Percentiles rank a stretch among this genome's conserved stretches.
Conservation (phyloP, 1,284 basidiomycete species). For the Moesziomyces sp. region DNA sequence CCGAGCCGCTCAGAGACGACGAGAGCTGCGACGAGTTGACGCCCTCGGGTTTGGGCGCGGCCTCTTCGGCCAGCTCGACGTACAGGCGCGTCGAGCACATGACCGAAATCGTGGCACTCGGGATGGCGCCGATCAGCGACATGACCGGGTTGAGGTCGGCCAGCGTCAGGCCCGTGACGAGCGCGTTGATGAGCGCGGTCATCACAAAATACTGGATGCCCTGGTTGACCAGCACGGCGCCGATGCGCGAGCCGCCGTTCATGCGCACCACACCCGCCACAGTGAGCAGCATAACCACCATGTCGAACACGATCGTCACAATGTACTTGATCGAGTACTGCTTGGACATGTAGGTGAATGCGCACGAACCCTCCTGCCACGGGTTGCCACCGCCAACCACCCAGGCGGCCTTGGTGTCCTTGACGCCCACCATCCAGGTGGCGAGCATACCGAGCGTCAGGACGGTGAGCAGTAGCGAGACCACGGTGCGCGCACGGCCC, state of each 20-base stretch:
- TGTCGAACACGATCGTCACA: constrained; percentile 44
- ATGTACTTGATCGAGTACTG: constrained; percentile 49
- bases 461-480: constrained; percentile 28
- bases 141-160: constrained; percentile 52
- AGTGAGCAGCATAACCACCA: constrained; percentile 48
- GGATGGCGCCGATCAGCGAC: constrained; percentile 52
- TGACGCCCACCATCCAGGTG: constrained; percentile 53
- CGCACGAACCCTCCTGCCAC: constrained; percentile 48
- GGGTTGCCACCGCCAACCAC: constrained; percentile 20
- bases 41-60: constrained; percentile 33
- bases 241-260: constrained; percentile 48
- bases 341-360: constrained; percentile 19
- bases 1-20: constrained; percentile 9
- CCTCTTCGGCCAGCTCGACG: constrained; percentile 47
- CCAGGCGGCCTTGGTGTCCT: constrained; percentile 37
- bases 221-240: constrained; percentile 46
- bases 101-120: constrained; percentile 44
- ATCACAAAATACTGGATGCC: constrained; percentile 55
- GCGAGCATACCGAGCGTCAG: constrained; percentile 42
- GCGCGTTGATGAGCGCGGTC: constrained; percentile 45
- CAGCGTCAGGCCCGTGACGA: constrained; percentile 45
- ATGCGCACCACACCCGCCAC: constrained; percentile 51
- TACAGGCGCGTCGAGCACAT: constrained; percentile 52
- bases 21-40: constrained; percentile 21
- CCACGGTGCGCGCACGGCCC: constrained; percentile 20